Conservation (phyloP, 768 basidiomycete genomes). For the Lactifluus rugatus region DNA sequence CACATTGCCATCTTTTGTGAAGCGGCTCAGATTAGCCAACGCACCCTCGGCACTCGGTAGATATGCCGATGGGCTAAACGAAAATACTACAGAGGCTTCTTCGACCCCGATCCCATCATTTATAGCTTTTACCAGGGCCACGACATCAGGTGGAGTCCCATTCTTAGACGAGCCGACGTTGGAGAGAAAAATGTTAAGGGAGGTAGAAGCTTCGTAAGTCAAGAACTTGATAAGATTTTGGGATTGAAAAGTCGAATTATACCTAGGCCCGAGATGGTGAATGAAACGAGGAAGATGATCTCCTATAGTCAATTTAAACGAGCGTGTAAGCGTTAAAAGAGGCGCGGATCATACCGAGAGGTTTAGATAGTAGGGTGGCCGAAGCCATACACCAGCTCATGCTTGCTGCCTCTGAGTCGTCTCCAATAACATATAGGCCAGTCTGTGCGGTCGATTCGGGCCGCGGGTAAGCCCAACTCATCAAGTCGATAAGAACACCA, state of each 20-base stretch:
- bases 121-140: slow-evolving; percentile 41
- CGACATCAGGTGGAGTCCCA: slow-evolving; percentile 25
- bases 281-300: slow-evolving; percentile 67
- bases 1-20: slow-evolving; percentile 40
- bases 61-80: slow-evolving; percentile 29
- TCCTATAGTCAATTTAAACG: slow-evolving; percentile 29
- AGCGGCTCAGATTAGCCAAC: slow-evolving; percentile 10
- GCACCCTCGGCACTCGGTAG: slow-evolving; percentile 5
- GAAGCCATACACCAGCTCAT: slow-evolving; percentile 66
- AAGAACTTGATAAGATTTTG: slow-evolving; percentile 58
- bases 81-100: slow-evolving; percentile 32
- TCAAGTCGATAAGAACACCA: slow-evolving; percentile 52
- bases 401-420: slow-evolving; percentile 32
- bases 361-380: slow-evolving; percentile 47
- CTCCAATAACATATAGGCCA: slow-evolving; percentile 48
- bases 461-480: slow-evolving; percentile 58
- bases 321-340: neutral
- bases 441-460: slow-evolving; percentile 30
- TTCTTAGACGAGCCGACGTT: slow-evolving; percentile 32
- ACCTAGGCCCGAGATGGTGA: slow-evolving; percentile 75
- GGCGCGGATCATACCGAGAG: slow-evolving; percentile 38
- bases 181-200: slow-evolving; percentile 68
- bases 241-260: slow-evolving; percentile 69
- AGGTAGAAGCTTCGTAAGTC: slow-evolving; percentile 79
- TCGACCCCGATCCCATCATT: slow-evolving; percentile 38